Evolutionary conservation across 345 rosid species (phyloP), one percentile per base, ranked within the genome.

Genomic region (Populus ilicifolia): DNA sequence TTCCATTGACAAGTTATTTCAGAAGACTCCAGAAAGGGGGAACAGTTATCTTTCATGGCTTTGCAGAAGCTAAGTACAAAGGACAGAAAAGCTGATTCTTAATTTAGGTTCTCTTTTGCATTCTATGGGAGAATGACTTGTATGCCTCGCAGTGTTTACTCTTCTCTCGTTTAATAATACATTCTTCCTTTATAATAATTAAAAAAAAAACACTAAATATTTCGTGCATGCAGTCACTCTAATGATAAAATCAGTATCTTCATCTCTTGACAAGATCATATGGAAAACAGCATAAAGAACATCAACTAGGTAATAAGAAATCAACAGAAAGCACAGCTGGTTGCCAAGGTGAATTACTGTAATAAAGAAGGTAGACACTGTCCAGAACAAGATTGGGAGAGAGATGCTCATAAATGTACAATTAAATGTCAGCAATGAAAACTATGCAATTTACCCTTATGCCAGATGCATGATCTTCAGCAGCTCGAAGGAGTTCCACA

Each of bases 401-500:
- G 13, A 20, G 36, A 46, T 0, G 1, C 71, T 52, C 38, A 6
- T 20, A 41, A 16, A 12, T 5, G 0, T 12, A 68, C 1, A n/a
- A 18, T 29, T 43, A 20, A 50, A 67, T 30, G 52, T 39, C 6
- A 76, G 23, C 25, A 41, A 61, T 33, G 12, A 23, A 36, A 39
- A 78, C 21, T 56, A 16, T 77, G 68, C 21, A 20, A 78, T 96
- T 84, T 87, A 95, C 99, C 88, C 96, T 88, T 80, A 95, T 89
- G 72, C 99, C 98, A 78, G 95, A 88, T 79, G 97, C 96, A 81
- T 95, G 93, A 79, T 95, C 99, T 80, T 95, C 99, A 23, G 99
- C 97, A 38, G 97, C 99, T 70, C 97, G 94, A 65, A 95, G 99
- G 69, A 95, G 97, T 85, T 95, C 99, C 82, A 95, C 98, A 74